phyloP scores from a whole-genome alignment of 345 rosid genomes.

The Populus pruinosa region DNA sequence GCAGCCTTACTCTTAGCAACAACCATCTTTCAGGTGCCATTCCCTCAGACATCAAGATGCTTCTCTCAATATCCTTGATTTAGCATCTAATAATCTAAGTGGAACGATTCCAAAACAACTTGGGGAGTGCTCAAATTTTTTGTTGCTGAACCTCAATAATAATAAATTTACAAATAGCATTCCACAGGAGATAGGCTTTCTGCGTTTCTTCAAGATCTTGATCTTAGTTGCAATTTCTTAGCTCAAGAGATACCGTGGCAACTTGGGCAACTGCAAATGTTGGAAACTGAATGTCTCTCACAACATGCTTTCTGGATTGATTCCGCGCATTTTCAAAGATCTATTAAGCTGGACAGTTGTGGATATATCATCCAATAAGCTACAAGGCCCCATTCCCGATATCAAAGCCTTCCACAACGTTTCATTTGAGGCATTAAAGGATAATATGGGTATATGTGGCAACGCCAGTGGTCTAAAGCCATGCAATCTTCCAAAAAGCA shows the following conservation, averaged over 20 bases:
- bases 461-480: no score
- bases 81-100: neutral
- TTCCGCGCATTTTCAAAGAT: neutral
- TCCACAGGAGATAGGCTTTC: neutral
- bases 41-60: neutral
- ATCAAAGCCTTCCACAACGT: no score
- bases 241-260: conserved; percentile 3
- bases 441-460: no score
- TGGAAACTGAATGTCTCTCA: no score
- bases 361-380: no score
- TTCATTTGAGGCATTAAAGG: no score
- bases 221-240: conserved; percentile 1
- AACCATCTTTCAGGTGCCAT: neutral
- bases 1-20: neutral
- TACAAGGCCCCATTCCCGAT: no score
- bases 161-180: neutral
- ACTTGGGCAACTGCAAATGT: no score
- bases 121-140: neutral
- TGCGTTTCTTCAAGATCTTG: neutral
- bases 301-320: neutral
- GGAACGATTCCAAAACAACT: conserved; percentile 7
- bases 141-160: neutral
- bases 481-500: no score
- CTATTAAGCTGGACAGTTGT: no score
- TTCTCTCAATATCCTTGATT: no score